These are phyloP conservation scores for Piromyces finnis DNA, from an alignment of 192 early-diverging fungal genomes.

Conservation along the genomic window DNA sequence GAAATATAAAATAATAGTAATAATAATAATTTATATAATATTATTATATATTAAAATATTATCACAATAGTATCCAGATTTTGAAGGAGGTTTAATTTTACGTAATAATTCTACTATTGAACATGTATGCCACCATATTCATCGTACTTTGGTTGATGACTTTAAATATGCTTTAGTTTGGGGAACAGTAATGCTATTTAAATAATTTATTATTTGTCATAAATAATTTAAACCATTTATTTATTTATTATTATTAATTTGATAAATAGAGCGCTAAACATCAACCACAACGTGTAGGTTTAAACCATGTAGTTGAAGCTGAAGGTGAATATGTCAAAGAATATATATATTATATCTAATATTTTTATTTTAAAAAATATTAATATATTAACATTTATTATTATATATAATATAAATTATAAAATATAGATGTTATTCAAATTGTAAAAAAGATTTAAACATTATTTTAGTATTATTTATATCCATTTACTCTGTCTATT, in stretches of 20 bases:
- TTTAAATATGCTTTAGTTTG: slow-evolving; percentile 96
- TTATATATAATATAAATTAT: too few relatives aligned
- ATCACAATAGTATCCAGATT: slow-evolving; percentile 57
- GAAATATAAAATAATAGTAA: too few relatives aligned
- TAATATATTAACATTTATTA: too few relatives aligned
- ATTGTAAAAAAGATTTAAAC: slow-evolving; percentile 42
- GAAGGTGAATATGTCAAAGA: slow-evolving; percentile 30
- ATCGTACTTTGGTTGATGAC: slow-evolving; percentile 64
- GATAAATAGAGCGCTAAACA: slow-evolving; percentile 68
- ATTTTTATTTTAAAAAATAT: too few relatives aligned
- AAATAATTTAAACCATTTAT: too few relatives aligned
- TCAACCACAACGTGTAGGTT: slow-evolving; percentile 85
- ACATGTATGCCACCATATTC: slow-evolving; percentile 73
- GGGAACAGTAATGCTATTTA: slow-evolving; percentile 8
- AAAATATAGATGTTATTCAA: slow-evolving; percentile 61
- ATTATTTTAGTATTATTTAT: too few relatives aligned
- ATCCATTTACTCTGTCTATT: too few relatives aligned
- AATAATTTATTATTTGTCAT: not conserved
- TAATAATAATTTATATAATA: too few relatives aligned
- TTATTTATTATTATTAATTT: too few relatives aligned
- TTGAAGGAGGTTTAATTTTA: slow-evolving; percentile 79
- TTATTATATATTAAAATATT: not conserved
- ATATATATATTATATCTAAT: too few relatives aligned
- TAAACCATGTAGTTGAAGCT: slow-evolving; percentile 64
- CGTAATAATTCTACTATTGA: slow-evolving; percentile 61